phyloP scores from a whole-genome alignment of 2,329 filamentous ascomycete species.

The Penicillium freii region DNA sequence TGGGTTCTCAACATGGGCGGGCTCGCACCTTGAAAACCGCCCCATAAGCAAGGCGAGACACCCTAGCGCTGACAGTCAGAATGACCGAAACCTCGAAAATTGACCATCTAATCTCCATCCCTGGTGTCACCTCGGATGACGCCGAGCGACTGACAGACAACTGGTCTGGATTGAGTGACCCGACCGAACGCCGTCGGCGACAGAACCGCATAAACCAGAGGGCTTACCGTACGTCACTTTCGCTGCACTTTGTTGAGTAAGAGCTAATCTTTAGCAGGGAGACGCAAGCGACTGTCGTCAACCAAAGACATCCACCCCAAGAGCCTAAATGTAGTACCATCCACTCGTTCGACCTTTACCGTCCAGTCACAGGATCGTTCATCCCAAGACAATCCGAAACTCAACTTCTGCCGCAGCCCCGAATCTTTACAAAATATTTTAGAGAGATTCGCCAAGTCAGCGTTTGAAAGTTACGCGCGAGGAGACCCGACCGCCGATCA shows the following conservation, averaged over 20 bases:
- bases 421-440: conserved; percentile 7
- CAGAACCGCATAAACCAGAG: conserved; percentile 35
- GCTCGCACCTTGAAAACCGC: neutral
- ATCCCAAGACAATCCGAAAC: neutral
- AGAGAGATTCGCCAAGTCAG: conserved; percentile 20
- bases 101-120: neutral
- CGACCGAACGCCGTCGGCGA: conserved; percentile 18
- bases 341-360: conserved; percentile 2
- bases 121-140: neutral
- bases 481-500: too few relatives aligned
- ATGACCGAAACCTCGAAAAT: conserved; percentile 5
- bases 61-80: neutral
- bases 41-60: neutral
- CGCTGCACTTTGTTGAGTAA: neutral
- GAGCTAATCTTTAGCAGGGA: conserved; percentile 12
- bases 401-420: conserved; percentile 1
- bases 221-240: conserved; percentile 25
- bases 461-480: conserved; percentile 18
- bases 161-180: conserved; percentile 29
- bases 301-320: neutral
- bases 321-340: neutral
- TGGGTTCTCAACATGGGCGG: neutral
- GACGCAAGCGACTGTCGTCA: conserved; percentile 21
- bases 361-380: neutral
- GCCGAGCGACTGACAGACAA: conserved; percentile 13